Percentiles rank a stretch among this genome's conserved stretches.
These are phyloP conservation scores for Heritiera fomes DNA, from an alignment of 345 rosid genomes.

Conservation along the genomic window DNA sequence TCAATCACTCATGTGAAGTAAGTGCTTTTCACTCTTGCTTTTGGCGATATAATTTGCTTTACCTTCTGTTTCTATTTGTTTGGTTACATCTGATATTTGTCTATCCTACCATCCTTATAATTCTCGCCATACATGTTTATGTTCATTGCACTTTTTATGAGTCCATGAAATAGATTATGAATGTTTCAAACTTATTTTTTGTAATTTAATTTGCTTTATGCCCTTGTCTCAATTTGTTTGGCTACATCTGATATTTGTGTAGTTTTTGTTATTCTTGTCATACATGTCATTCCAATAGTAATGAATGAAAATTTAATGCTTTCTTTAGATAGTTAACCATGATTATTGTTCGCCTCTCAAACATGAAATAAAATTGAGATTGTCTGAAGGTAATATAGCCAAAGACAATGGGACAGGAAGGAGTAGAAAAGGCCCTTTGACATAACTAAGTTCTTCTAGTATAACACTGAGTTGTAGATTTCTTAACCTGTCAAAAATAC, in stretches of 20 bases:
- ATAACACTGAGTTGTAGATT: not conserved
- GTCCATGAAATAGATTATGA: not conserved
- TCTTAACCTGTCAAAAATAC: not conserved
- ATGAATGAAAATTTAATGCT: not conserved
- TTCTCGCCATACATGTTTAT: not conserved
- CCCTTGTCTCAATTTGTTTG: not conserved
- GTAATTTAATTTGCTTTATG: not conserved
- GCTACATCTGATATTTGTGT: not conserved
- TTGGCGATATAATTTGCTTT: not conserved
- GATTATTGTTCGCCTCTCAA: not conserved
- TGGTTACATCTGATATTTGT: not conserved
- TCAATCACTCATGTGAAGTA: conserved; percentile 95
- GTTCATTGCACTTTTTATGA: not conserved
- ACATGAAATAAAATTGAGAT: conserved; percentile 12
- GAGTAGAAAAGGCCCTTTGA: not conserved
- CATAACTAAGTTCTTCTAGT: not conserved
- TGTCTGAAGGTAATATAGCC: not conserved
- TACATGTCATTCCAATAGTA: not conserved
- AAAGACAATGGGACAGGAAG: not conserved
- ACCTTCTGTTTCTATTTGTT: conserved; percentile 7
- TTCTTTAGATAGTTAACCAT: not conserved
- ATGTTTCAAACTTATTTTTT: not conserved
- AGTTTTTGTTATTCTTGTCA: conserved; percentile 8
- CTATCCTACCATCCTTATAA: not conserved
- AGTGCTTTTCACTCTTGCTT: conserved; percentile 21